These are phyloP conservation scores for Priceomyces fermenticarens DNA, from an alignment of 805 yeast genomes.

Conservation along the genomic window DNA sequence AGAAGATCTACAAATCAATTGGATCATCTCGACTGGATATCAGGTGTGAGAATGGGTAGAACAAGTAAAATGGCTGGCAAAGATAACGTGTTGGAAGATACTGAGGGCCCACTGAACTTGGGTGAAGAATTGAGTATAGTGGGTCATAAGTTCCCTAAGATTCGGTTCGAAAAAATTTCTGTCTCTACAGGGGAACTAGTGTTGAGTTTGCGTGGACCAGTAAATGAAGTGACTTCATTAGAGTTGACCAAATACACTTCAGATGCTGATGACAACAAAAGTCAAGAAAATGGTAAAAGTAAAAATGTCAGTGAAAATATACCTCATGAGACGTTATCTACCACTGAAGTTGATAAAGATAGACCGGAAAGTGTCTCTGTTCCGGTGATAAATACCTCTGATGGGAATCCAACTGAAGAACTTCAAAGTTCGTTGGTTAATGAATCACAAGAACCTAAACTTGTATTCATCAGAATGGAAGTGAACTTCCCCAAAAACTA, in stretches of 20 bases:
- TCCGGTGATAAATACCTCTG: neutral
- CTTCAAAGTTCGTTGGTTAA: constrained; percentile 5
- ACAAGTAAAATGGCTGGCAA: constrained; percentile 13
- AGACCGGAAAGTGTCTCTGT: neutral
- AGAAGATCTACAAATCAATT: constrained; percentile 37
- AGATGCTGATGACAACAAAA: constrained; percentile 3
- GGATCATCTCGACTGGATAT: constrained; percentile 84
- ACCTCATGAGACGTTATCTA: constrained; percentile 3
- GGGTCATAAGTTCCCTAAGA: constrained; percentile 85
- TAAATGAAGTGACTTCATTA: constrained; percentile 11
- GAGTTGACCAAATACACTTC: neutral
- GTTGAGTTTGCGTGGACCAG: constrained; percentile 69
- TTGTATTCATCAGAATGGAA: constrained; percentile 66
- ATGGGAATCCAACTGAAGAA: constrained; percentile 7
- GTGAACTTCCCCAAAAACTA: constrained; percentile 71
- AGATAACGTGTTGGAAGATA: constrained; percentile 12
- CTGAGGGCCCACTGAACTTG: constrained; percentile 53
- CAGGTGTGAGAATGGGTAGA: constrained; percentile 80
- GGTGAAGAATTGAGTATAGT: constrained; percentile 91
- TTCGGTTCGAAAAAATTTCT: constrained; percentile 81
- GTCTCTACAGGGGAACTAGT: constrained; percentile 81
- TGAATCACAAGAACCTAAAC: constrained; percentile 44
- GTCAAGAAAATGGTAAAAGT: neutral
- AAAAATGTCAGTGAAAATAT: neutral
- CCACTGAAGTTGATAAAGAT: constrained; percentile 4